Conservation (phyloP, 352 stramenopile genomes). For the Pythium diclinum region DNA sequence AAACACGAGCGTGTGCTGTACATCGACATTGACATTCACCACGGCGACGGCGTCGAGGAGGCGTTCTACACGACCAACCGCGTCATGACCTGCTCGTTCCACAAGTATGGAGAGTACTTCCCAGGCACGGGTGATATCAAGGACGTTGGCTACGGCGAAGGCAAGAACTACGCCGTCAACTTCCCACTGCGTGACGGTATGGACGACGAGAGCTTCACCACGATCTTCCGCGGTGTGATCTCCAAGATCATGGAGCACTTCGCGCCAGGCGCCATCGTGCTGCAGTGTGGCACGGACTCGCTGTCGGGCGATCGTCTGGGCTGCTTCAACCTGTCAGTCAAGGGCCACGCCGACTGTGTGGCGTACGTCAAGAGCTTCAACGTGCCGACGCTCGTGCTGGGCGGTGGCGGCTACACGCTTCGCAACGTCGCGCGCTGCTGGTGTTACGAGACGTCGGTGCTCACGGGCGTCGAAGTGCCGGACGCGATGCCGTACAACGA, state of each 20-base stretch:
- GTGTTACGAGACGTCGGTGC: conserved; percentile 96
- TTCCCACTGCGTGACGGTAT: conserved; percentile 98
- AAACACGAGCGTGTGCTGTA: conserved; percentile 97
- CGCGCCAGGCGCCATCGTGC: conserved; percentile 93
- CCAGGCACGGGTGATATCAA: conserved; percentile 93
- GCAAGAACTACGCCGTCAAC: conserved; percentile 98
- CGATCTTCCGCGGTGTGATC: conserved; percentile 91
- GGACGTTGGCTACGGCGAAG: conserved; percentile 83
- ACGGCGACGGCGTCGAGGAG: conserved; percentile 98
- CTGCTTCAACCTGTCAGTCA: conserved; percentile 98
- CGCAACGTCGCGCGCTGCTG: conserved; percentile 93
- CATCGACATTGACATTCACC: conserved; percentile 99
- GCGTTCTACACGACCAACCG: conserved; percentile 99
- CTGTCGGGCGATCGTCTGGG: conserved; percentile 97
- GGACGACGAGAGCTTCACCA: conserved; percentile 95
- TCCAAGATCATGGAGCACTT: conserved; percentile 97
- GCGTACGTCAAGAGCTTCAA: conserved; percentile 96
- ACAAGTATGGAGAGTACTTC: conserved; percentile 99
- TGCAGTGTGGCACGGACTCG: conserved; percentile 98
- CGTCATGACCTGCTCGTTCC: conserved; percentile 98
- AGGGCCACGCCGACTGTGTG: conserved; percentile 96
- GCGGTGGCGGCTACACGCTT: conserved; percentile 97
- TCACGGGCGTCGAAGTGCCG: conserved; percentile 88
- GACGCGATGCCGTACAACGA: conserved; percentile 99
- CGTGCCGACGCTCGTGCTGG: conserved; percentile 95